A percentile compares a stretch with the other conserved stretches of the same genome.
phyloP scores from a whole-genome alignment of 2,329 filamentous ascomycete genomes.

The Clarireedia sp. region DNA sequence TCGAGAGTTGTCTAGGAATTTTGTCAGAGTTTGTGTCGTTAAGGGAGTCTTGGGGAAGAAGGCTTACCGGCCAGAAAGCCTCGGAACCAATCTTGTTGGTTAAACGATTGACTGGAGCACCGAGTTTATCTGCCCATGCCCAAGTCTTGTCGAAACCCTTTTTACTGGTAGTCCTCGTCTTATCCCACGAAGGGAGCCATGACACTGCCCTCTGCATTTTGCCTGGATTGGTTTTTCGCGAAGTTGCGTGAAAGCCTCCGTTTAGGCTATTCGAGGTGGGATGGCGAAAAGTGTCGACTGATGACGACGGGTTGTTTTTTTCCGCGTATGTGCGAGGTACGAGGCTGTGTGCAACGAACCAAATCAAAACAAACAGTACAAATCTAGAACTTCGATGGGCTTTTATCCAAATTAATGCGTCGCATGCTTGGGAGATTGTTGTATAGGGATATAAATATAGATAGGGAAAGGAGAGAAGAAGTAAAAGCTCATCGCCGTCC shows the following conservation, averaged over 20 bases:
- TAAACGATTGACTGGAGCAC: conserved; percentile 69
- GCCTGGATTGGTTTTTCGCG: conserved; percentile 15
- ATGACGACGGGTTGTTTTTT: conserved; percentile 5
- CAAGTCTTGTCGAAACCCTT: conserved; percentile 70
- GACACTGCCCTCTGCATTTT: conserved; percentile 30
- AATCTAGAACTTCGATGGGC: background rate
- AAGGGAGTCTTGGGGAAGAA: background rate
- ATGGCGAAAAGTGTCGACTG: background rate
- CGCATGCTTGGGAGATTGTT: background rate
- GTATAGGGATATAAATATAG: background rate
- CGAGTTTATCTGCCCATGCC: conserved; percentile 57
- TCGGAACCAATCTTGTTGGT: conserved; percentile 76
- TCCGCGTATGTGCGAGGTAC: background rate
- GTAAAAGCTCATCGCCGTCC: background rate
- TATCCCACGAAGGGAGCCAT: conserved; percentile 40
- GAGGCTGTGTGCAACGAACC: background rate
- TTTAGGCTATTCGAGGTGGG: conserved; percentile 8
- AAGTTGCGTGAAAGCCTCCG: conserved; percentile 10
- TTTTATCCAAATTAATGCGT: conserved; percentile 1
- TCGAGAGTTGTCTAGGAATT: conserved; percentile 55
- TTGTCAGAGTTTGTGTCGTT: background rate
- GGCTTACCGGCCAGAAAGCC: conserved; percentile 61
- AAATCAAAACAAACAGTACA: too few species aligned
- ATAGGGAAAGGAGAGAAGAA: background rate
- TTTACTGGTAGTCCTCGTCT: conserved; percentile 47